Conservation (phyloP, 768 basidiomycete species). For the Pleurotus sapidus region DNA sequence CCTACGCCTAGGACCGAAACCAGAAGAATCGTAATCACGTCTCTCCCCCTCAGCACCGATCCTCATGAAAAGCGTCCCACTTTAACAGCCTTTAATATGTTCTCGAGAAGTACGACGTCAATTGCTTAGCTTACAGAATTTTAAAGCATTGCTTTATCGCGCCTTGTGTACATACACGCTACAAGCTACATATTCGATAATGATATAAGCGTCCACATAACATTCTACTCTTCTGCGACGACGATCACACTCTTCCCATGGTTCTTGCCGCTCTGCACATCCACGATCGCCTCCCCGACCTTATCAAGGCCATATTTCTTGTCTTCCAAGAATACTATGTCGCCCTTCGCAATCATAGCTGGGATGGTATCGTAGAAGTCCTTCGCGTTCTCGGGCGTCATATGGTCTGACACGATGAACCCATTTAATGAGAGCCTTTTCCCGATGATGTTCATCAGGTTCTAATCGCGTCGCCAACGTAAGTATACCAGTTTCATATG, state of each 20-base stretch:
- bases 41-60: too few species aligned
- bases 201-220: too few species aligned
- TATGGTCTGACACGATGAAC: slow-evolving; percentile 26
- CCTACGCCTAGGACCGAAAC: slow-evolving; percentile 26
- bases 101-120: too few species aligned
- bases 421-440: slow-evolving; percentile 37
- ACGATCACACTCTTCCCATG: slow-evolving; percentile 6
- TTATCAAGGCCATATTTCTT: slow-evolving; percentile 39
- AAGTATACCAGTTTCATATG: not conserved
- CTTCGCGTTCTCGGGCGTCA: slow-evolving; percentile 30
- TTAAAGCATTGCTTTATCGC: too few species aligned
- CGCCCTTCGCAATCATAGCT: slow-evolving; percentile 36
- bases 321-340: slow-evolving; percentile 47
- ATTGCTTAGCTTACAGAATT: too few species aligned
- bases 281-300: slow-evolving; percentile 29
- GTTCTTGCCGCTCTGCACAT: not conserved
- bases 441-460: slow-evolving; percentile 32
- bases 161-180: too few species aligned
- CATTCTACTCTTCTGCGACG: not conserved
- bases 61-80: too few species aligned
- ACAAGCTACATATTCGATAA: too few species aligned
- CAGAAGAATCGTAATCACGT: not conserved
- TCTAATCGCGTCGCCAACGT: slow-evolving; percentile 22
- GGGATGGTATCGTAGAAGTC: slow-evolving; percentile 43
- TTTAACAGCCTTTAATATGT: too few species aligned